Percentiles rank a stretch among this genome's conserved stretches.
These are phyloP conservation scores for Kwoniella mangroviensis DNA, from an alignment of 768 basidiomycete species.

Conservation along the genomic window DNA sequence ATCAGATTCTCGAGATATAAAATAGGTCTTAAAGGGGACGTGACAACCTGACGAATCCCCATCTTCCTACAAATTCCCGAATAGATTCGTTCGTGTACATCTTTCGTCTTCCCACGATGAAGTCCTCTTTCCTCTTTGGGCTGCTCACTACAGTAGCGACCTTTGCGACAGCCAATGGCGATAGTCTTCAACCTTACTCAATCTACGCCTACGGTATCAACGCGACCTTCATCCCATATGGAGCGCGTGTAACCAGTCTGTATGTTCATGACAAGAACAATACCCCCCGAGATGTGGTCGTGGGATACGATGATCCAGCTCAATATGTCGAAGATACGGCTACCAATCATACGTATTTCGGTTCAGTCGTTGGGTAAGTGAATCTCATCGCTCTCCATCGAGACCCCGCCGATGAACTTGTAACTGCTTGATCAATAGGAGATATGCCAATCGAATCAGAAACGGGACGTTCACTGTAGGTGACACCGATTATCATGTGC, in stretches of 20 bases:
- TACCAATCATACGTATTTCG: slow-evolving; percentile 32
- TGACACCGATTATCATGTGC: slow-evolving; percentile 32
- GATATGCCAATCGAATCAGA: slow-evolving; percentile 59
- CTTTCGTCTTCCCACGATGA: no score
- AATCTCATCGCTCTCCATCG: no score
- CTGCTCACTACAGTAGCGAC: background rate
- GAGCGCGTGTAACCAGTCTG: slow-evolving; percentile 65
- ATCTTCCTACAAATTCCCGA: no score
- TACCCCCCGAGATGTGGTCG: slow-evolving; percentile 63
- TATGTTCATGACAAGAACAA: slow-evolving; percentile 66
- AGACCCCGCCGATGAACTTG: no score
- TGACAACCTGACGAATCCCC: no score
- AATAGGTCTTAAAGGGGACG: no score
- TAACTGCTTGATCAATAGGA: slow-evolving; percentile 53
- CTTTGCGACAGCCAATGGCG: slow-evolving; percentile 4
- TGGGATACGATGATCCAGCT: slow-evolving; percentile 67
- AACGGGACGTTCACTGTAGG: slow-evolving; percentile 37
- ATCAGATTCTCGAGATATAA: no score
- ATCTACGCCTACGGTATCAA: slow-evolving; percentile 57
- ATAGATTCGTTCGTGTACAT: no score
- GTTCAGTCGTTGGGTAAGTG: slow-evolving; percentile 41
- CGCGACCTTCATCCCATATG: slow-evolving; percentile 66
- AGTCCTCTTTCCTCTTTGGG: background rate
- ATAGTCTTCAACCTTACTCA: slow-evolving; percentile 34
- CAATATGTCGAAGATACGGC: slow-evolving; percentile 39